phyloP scores from a whole-genome alignment of 345 rosid genomes.

The Lumnitzera littorea region DNA sequence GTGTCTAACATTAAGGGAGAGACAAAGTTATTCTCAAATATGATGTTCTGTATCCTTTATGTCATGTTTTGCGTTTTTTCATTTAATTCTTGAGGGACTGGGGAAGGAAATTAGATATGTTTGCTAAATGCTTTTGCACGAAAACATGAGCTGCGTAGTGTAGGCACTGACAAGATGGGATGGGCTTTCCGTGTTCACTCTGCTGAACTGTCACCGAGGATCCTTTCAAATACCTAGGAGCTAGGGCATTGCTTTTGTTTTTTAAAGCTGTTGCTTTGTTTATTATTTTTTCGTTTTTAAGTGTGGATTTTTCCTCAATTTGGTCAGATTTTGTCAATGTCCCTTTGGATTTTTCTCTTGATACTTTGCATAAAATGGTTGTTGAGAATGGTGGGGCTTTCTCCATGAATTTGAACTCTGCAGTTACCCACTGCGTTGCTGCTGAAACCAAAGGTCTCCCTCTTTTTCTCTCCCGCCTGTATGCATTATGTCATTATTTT shows the following conservation, averaged over 20 bases:
- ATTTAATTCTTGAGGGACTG: slow-evolving; percentile 4
- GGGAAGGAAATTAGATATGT: not conserved
- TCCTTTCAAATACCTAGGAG: too few relatives aligned
- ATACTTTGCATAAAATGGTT: slow-evolving; percentile 78
- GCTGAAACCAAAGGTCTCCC: slow-evolving; percentile 83
- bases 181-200: too few relatives aligned
- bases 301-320: slow-evolving; percentile 35
- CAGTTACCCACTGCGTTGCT: slow-evolving; percentile 89
- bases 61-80: not conserved
- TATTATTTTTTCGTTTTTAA: not conserved
- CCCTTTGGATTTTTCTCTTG: slow-evolving; percentile 53
- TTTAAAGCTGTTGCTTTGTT: not conserved
- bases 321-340: slow-evolving; percentile 68
- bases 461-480: slow-evolving; percentile 16
- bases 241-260: too few relatives aligned
- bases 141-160: too few relatives aligned
- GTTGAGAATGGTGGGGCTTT: slow-evolving; percentile 88
- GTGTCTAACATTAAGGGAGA: slow-evolving; percentile 74
- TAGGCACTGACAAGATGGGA: too few relatives aligned
- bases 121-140: too few relatives aligned
- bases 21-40: slow-evolving; percentile 62
- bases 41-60: slow-evolving; percentile 89
- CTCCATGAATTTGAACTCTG: slow-evolving; percentile 85
- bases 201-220: too few relatives aligned
- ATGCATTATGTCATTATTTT: not conserved